A percentile compares a stretch with the other conserved stretches of the same genome.
phyloP scores from a whole-genome alignment of 23 red algal species.

The Gracilaria caudata region DNA sequence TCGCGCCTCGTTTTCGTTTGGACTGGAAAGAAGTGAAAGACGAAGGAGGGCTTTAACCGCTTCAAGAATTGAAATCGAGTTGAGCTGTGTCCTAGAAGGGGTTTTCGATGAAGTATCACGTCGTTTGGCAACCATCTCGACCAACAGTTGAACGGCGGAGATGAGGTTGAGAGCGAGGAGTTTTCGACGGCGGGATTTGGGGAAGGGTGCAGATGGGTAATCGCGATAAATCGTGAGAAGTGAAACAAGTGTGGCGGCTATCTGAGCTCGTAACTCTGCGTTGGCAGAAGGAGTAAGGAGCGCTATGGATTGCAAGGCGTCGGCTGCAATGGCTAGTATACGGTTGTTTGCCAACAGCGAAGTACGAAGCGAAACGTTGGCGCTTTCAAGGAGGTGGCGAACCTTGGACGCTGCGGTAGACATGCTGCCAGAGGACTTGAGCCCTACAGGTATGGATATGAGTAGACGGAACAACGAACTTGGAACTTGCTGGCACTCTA shows the following conservation, averaged over 20 bases:
- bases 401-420: constrained; percentile 5
- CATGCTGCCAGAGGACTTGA: background rate
- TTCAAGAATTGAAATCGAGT: constrained; percentile 39
- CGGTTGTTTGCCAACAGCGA: constrained; percentile 39
- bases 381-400: background rate
- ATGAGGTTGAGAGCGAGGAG: constrained; percentile 48
- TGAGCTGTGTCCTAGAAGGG: constrained; percentile 16
- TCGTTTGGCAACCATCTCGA: constrained; percentile 59
- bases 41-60: constrained; percentile 46
- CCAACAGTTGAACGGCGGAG: constrained; percentile 29
- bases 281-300: constrained; percentile 49
- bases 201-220: constrained; percentile 25
- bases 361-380: constrained; percentile 7
- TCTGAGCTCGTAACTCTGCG: constrained; percentile 46
- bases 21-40: constrained; percentile 38
- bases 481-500: background rate
- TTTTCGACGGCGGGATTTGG: constrained; percentile 18
- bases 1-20: background rate
- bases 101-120: background rate
- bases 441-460: background rate
- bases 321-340: constrained; percentile 24
- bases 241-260: constrained; percentile 38
- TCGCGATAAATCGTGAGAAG: constrained; percentile 56
- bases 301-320: constrained; percentile 34
- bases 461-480: background rate